Percentiles rank a stretch among this genome's conserved stretches.
Evolutionary conservation across 2,329 filamentous ascomycete genomes (phyloP).

Genomic region (Trichophaea hybrida): DNA sequence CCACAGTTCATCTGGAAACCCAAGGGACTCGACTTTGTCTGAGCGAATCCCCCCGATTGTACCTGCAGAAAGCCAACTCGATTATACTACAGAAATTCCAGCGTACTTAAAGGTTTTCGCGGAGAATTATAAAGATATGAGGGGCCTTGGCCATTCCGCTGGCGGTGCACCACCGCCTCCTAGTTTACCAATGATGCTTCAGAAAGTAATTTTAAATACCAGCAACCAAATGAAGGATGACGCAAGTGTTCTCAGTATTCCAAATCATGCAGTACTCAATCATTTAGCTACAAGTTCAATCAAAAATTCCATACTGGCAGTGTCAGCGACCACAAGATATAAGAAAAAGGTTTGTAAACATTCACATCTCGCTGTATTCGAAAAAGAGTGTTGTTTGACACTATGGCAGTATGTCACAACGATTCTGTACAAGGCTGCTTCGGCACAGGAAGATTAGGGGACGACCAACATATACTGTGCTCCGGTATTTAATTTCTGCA

Average conservation of each 20-base stretch:
- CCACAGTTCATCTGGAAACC: conserved; percentile 27
- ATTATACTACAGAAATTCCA: conserved; percentile 52
- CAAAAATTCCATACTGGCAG: conserved; percentile 87
- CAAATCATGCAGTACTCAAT: conserved; percentile 92
- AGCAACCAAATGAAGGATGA: conserved; percentile 82
- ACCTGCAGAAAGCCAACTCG: conserved; percentile 1
- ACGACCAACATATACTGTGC: neutral
- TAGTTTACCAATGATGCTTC: conserved; percentile 73
- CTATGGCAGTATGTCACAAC: conserved; percentile 74
- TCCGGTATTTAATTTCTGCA: neutral
- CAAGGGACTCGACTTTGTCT: conserved; percentile 20
- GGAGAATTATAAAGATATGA: conserved; percentile 38
- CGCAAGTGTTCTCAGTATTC: conserved; percentile 90
- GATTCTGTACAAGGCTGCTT: conserved; percentile 81
- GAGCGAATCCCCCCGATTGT: neutral
- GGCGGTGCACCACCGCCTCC: conserved; percentile 58
- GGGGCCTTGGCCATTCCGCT: conserved; percentile 4
- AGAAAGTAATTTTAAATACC: conserved; percentile 87
- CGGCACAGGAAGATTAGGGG: neutral
- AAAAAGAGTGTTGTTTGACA: neutral
- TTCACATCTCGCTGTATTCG: conserved; percentile 1
- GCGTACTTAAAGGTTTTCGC: conserved; percentile 72
- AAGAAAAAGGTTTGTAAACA: conserved; percentile 61
- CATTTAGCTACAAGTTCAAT: conserved; percentile 96
- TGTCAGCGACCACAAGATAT: conserved; percentile 93